These are phyloP conservation scores for Mycena capillaripes DNA, from an alignment of 768 basidiomycete species.

Conservation along the genomic window DNA sequence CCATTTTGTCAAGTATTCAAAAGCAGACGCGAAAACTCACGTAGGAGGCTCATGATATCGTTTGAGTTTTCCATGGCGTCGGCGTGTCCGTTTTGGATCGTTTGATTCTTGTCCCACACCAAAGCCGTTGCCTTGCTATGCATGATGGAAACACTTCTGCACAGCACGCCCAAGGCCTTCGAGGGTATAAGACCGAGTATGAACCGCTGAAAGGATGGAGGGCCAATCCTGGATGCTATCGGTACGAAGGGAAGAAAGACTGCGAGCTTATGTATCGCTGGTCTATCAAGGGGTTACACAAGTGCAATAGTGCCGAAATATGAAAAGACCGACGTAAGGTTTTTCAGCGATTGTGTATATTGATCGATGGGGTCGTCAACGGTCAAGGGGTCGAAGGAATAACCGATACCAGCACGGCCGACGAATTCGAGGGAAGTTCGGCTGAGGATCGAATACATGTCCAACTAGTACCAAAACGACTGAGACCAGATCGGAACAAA, in stretches of 20 bases:
- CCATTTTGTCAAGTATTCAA: not conserved
- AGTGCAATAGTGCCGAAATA: not conserved
- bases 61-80: constrained; percentile 43
- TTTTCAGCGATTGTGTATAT: constrained; percentile 21
- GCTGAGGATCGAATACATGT: constrained; percentile 24
- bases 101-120: constrained; percentile 51
- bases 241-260: constrained; percentile 32
- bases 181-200: constrained; percentile 51
- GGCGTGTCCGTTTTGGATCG: constrained; percentile 51
- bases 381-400: constrained; percentile 24
- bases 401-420: constrained; percentile 21
- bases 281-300: not conserved
- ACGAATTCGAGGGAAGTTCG: constrained; percentile 30
- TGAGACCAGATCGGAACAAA: not conserved
- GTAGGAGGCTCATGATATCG: constrained; percentile 61
- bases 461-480: not conserved
- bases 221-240: constrained; percentile 40
- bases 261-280: constrained; percentile 13
- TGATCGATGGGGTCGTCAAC: constrained; percentile 3
- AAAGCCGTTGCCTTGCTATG: constrained; percentile 52
- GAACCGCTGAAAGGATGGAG: constrained; percentile 48
- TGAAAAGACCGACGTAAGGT: not conserved
- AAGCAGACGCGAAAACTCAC: constrained; percentile 40
- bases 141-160: constrained; percentile 52
- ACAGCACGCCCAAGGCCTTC: constrained; percentile 45